These are phyloP conservation scores for Talaromyces sp. DNA, from an alignment of 2,329 filamentous ascomycete species.

Conservation along the genomic window DNA sequence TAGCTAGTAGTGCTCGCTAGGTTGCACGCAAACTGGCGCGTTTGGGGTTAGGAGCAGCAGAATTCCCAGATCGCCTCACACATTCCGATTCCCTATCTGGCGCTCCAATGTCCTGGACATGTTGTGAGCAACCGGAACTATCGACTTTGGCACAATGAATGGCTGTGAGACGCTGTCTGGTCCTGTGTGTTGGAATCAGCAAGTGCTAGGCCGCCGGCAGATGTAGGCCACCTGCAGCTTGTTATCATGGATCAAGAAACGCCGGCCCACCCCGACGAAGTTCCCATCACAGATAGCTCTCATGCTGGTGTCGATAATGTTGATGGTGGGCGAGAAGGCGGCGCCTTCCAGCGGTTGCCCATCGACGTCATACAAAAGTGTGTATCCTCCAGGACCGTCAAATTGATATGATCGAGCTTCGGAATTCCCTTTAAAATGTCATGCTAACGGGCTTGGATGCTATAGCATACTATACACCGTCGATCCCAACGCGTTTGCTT, in stretches of 20 bases:
- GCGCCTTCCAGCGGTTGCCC: slow-evolving; percentile 21
- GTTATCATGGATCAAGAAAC: slow-evolving; percentile 10
- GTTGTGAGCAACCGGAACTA: neutral
- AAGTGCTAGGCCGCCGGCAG: slow-evolving; percentile 5
- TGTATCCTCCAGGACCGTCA: slow-evolving; percentile 10
- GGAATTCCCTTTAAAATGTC: neutral
- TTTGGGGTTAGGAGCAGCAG: neutral
- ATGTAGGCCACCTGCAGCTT: slow-evolving; percentile 7
- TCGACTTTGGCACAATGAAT: slow-evolving; percentile 10
- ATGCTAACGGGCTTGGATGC: neutral
- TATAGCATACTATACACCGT: slow-evolving; percentile 41
- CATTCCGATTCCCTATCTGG: neutral
- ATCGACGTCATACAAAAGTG: slow-evolving; percentile 24
- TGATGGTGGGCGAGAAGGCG: neutral
- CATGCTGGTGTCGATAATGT: neutral
- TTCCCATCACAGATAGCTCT: neutral
- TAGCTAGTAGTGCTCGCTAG: neutral
- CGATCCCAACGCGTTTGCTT: slow-evolving; percentile 44
- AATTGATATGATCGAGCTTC: neutral
- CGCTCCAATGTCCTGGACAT: slow-evolving; percentile 8
- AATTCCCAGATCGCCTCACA: neutral
- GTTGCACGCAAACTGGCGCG: neutral
- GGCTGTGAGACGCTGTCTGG: slow-evolving; percentile 5
- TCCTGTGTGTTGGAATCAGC: slow-evolving; percentile 5
- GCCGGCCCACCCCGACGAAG: neutral